phyloP scores from a whole-genome alignment of 441 rosid species.

The Erodium texanum region DNA sequence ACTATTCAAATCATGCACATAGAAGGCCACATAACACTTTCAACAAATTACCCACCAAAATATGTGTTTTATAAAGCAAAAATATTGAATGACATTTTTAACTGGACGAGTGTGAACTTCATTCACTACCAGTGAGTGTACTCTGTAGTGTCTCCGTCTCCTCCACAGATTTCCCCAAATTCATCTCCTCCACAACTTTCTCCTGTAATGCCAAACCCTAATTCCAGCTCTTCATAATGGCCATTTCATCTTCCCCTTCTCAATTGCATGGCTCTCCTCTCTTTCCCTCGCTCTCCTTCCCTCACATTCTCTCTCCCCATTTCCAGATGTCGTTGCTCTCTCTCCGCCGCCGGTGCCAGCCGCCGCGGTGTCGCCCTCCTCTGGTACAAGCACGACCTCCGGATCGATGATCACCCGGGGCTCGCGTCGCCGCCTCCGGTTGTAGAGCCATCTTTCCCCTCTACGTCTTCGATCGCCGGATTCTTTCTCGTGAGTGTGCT shows the following conservation, averaged over 20 bases:
- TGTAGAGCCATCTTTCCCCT: conserved; percentile 48
- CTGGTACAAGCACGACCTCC: conserved; percentile 95
- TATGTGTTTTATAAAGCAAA: too few relatives aligned
- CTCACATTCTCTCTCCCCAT: conserved; percentile 12
- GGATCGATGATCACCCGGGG: conserved; percentile 81
- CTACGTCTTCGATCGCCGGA: conserved; percentile 71
- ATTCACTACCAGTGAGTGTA: not conserved
- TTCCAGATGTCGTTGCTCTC: conserved; percentile 22
- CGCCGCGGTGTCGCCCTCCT: conserved; percentile 40
- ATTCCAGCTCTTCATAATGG: not conserved
- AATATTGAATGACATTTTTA: too few relatives aligned
- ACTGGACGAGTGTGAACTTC: too few relatives aligned
- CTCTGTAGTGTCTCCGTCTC: conserved; percentile 12
- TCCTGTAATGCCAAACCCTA: conserved; percentile 14
- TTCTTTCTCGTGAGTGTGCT: conserved; percentile 55
- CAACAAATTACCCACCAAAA: too few relatives aligned
- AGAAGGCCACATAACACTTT: too few relatives aligned
- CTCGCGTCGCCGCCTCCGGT: conserved; percentile 45
- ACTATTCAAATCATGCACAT: too few relatives aligned
- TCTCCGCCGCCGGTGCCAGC: conserved; percentile 15
- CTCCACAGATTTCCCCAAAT: conserved; percentile 22
- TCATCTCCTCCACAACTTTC: conserved; percentile 35
- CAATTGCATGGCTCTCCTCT: conserved; percentile 35
- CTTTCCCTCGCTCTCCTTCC: conserved; percentile 16
- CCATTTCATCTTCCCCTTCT: conserved; percentile 10